Evolutionary conservation across 1,284 basidiomycete species (phyloP), one percentile per base, ranked within the genome.

Genomic region (Boletus subluridellus): DNA sequence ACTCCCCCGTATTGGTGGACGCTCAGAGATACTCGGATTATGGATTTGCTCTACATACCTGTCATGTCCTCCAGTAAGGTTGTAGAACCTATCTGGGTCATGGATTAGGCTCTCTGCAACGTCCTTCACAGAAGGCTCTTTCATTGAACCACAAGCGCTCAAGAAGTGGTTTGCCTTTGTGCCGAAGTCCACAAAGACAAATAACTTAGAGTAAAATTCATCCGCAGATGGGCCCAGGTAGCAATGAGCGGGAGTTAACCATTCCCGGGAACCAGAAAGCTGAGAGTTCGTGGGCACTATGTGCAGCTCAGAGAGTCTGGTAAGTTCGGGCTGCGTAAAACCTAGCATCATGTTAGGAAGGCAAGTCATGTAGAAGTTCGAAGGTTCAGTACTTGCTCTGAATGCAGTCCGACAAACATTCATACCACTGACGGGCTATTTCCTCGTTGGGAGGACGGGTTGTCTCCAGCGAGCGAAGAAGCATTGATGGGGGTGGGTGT

Each of bases 111-210:
- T 61, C 87, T 85, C 21, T 78, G 81, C 83, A 35, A 89, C 28
- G 26, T 60, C 60, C 10, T 52, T 38, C 3, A 52, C 28, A 4
- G 60, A 53, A 2, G 52, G 55, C 66, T 95, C 90, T 45, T 86
- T 85, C 66, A 86, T 88, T n/a, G 94, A 92, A 11, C 95, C 95
- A 64, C 92, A 92, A 12, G 89, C 86, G 54, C 82, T 84, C 47
- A 98, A 77, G 74, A 98, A 95, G 2, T 81, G 78, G 63, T 93
- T 94, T 4, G 90, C 94, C 6, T 80, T 79, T 1, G 81, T 68
- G 0, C 94, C 95, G 72, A 95, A 97, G 73, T 96, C 89, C 49
- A 98, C 84, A 63, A 94, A 95, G 4, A 84, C 83, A 70, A 96
- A 96, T 4, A 90, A 71, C 63, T 86, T 85, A 0, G 86, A 85